Conservation (phyloP, 176 grass and related monocot genomes). For the Guadua angustifolia region DNA sequence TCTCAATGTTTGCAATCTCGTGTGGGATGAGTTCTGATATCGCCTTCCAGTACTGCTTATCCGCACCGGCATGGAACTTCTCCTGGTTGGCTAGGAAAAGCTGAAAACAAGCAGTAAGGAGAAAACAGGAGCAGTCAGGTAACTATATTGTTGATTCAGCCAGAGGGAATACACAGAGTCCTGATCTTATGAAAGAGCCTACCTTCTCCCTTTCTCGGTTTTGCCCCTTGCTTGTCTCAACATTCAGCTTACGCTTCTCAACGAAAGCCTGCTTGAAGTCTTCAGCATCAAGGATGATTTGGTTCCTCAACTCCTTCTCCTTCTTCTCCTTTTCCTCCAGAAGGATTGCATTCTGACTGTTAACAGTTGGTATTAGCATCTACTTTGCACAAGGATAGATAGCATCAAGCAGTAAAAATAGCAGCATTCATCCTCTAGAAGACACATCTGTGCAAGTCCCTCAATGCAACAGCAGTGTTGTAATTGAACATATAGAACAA, state of each 20-base stretch:
- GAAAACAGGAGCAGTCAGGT: background rate
- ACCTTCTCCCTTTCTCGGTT: conserved; percentile 90
- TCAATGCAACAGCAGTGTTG: background rate
- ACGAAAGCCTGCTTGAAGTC: conserved; percentile 73
- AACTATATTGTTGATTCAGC: background rate
- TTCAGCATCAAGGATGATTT: conserved; percentile 71
- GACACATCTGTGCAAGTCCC: background rate
- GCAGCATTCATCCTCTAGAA: background rate
- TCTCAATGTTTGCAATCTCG: conserved; percentile 87
- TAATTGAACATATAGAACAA: background rate
- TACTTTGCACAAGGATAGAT: background rate
- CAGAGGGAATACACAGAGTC: background rate
- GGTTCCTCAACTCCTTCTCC: conserved; percentile 71
- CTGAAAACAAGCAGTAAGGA: conserved; percentile 6
- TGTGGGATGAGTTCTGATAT: conserved; percentile 87
- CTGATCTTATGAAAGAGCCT: background rate
- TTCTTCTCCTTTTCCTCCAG: conserved; percentile 85
- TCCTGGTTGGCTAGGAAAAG: conserved; percentile 81
- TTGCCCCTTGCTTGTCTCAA: conserved; percentile 66
- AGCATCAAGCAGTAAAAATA: conserved; percentile 15
- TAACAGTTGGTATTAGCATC: conserved; percentile 16
- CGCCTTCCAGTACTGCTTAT: conserved; percentile 94
- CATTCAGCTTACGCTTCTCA: conserved; percentile 77
- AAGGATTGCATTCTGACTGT: conserved; percentile 77
- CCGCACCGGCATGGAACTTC: conserved; percentile 72